These are phyloP conservation scores for Cystofilobasidium macerans DNA, from an alignment of 768 basidiomycete genomes.

Conservation along the genomic window DNA sequence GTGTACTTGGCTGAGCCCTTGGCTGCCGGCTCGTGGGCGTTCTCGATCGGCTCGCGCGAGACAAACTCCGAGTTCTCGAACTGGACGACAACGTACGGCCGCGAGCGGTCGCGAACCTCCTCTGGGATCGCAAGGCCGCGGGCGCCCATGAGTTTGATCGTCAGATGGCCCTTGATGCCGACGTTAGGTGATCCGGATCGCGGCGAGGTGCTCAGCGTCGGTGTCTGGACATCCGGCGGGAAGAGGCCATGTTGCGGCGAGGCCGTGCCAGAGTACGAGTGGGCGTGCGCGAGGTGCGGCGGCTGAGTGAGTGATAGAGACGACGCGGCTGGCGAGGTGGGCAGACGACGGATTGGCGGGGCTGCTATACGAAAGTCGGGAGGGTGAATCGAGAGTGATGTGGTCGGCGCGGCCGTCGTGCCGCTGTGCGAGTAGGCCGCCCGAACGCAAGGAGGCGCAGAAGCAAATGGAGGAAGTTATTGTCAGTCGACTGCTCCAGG, in stretches of 20 bases:
- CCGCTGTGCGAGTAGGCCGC: slow-evolving; percentile 11
- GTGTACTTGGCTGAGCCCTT: slow-evolving; percentile 62
- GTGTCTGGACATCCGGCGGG: slow-evolving; percentile 15
- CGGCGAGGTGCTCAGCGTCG: background rate
- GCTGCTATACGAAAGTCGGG: slow-evolving; percentile 60
- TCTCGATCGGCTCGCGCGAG: slow-evolving; percentile 73
- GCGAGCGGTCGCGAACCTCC: slow-evolving; percentile 27
- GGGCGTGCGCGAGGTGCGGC: slow-evolving; percentile 14
- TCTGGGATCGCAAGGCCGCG: slow-evolving; percentile 61
- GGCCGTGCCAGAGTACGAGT: slow-evolving; percentile 23
- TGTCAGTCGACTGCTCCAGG: background rate
- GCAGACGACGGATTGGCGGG: slow-evolving; percentile 21
- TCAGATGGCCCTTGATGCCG: slow-evolving; percentile 53
- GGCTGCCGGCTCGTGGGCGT: slow-evolving; percentile 68
- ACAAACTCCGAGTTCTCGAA: slow-evolving; percentile 99
- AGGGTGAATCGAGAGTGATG: slow-evolving; percentile 64
- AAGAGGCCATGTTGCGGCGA: slow-evolving; percentile 29
- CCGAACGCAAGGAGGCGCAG: background rate
- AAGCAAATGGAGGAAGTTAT: too few relatives aligned
- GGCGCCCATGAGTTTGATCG: slow-evolving; percentile 90
- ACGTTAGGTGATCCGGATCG: slow-evolving; percentile 25
- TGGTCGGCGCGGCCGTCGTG: slow-evolving; percentile 44
- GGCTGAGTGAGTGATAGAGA: slow-evolving; percentile 17
- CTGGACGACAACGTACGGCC: slow-evolving; percentile 80
- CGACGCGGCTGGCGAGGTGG: slow-evolving; percentile 10